Evolutionary conservation across 352 stramenopile species (phyloP).

Genomic region (Pythium grandisporangium): DNA sequence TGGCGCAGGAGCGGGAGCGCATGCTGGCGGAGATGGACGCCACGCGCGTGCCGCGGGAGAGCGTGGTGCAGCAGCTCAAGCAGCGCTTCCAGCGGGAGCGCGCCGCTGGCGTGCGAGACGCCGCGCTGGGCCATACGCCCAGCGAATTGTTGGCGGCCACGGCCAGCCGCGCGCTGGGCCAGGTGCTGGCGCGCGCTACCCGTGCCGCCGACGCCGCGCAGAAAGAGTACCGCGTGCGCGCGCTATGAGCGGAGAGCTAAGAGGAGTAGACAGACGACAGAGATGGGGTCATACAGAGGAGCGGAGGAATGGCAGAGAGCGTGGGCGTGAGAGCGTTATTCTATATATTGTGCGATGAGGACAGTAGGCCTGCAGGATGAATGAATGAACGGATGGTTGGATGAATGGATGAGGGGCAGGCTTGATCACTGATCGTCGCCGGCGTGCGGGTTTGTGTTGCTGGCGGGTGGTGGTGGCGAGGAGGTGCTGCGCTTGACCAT

Average conservation of each 20-base stretch:
- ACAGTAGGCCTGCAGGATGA: too few species aligned
- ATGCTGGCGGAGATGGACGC: conserved; percentile 32
- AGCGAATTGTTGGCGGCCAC: conserved; percentile 32
- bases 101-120: conserved; percentile 38
- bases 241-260: too few species aligned
- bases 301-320: too few species aligned
- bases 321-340: too few species aligned
- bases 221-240: conserved; percentile 61
- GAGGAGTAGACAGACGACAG: too few species aligned
- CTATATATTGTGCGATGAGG: too few species aligned
- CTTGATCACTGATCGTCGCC: not conserved
- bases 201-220: conserved; percentile 30
- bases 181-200: conserved; percentile 23
- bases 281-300: too few species aligned
- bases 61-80: conserved; percentile 39
- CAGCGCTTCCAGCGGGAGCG: conserved; percentile 30
- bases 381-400: too few species aligned
- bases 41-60: conserved; percentile 22
- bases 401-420: too few species aligned
- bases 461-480: too few species aligned
- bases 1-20: conserved; percentile 35
- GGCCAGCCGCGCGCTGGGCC: conserved; percentile 30
- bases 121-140: conserved; percentile 41
- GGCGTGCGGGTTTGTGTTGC: not conserved
- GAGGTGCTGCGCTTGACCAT: conserved; percentile 62